Evolutionary conservation across 2,329 filamentous ascomycete species (phyloP), one percentile per base, ranked within the genome.

Genomic region (Scleromitrula shiraiana): DNA sequence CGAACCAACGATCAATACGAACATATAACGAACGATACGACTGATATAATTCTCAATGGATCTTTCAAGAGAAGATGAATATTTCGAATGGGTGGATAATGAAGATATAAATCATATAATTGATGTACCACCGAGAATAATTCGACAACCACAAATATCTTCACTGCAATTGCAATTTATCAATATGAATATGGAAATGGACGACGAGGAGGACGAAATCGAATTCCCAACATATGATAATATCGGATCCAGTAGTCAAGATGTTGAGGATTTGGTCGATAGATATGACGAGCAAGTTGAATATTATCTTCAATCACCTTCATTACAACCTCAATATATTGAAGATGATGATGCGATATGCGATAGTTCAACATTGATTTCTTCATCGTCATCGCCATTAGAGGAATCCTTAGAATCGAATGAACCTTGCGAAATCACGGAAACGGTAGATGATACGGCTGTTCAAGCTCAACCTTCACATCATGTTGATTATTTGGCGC

Each of bases 401-500:
- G 35, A 71, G 73, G 44, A 67, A 67, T 54, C 75, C 74, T 49
- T 77, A 57, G 38, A 54, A 57, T 52, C 68, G 9, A 26, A 41
- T 9, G 44, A 41, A 14, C 37, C 29, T 20, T 47, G 44, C 14
- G 36, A 47, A 12, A 27, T 47, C 20, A 47, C 44, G 26, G 37
- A 41, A 36, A 47, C 50, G 65, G 73, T 67, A 70, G 75, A 36
- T 78, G 80, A 26, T 75, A 73, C 63, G 67, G 74, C 44, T 77
- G 22, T 24, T 72, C 37, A 79, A 74, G 58, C 80, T 71, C 59
- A 68, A 57, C 82, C 82, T 2, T 80, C 89, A 14, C 78, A 88
- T 47, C 91, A 97, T 51, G 69, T 98, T 50, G 97, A 98, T 69
- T 98, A 97, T 63, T 75, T 97, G 30, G 95, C 90, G 15, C 88